A percentile compares a stretch with the other conserved stretches of the same genome.
Evolutionary conservation across 2,329 filamentous ascomycete species (phyloP).

Genomic region (Cordyceps cateniannulata): DNA sequence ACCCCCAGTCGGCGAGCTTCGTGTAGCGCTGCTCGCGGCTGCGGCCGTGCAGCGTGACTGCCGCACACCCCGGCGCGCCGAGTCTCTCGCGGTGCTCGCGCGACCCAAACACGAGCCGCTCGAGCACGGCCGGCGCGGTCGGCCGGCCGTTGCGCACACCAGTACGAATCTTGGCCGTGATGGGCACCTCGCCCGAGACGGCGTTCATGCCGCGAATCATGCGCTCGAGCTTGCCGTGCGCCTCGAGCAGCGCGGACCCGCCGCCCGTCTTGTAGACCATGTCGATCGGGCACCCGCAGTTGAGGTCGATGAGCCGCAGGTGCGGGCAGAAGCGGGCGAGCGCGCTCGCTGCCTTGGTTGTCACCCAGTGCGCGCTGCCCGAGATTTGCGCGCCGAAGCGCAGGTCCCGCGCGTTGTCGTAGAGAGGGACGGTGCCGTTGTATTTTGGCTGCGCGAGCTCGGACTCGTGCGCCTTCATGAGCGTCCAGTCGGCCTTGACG

Average conservation of each 20-base stretch:
- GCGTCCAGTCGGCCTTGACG: conserved; percentile 85
- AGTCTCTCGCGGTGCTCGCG: conserved; percentile 62
- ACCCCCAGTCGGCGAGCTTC: conserved; percentile 85
- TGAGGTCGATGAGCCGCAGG: conserved; percentile 86
- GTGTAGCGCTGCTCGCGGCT: conserved; percentile 94
- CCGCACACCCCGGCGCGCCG: conserved; percentile 79
- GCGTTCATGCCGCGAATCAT: conserved; percentile 95
- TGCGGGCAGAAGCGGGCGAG: conserved; percentile 71
- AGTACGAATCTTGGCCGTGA: conserved; percentile 92
- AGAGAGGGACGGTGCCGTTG: conserved; percentile 49
- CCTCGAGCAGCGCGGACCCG: conserved; percentile 87
- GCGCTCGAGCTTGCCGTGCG: conserved; percentile 80
- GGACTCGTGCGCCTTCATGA: conserved; percentile 85
- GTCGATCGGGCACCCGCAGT: conserved; percentile 96
- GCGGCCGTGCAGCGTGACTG: conserved; percentile 91
- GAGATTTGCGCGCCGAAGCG: conserved; percentile 92
- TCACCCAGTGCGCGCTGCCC: conserved; percentile 85
- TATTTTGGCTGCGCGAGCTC: conserved; percentile 70
- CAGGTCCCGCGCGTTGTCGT: conserved; percentile 76
- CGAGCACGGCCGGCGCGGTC: conserved; percentile 73
- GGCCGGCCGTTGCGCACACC: conserved; percentile 76
- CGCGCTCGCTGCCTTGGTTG: conserved; percentile 79
- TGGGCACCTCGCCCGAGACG: conserved; percentile 82
- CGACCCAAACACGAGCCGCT: conserved; percentile 75
- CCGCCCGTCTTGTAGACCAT: conserved; percentile 83